Evolutionary conservation across 2,329 filamentous ascomycete species (phyloP).

Genomic region (Fonsecaea monophora): DNA sequence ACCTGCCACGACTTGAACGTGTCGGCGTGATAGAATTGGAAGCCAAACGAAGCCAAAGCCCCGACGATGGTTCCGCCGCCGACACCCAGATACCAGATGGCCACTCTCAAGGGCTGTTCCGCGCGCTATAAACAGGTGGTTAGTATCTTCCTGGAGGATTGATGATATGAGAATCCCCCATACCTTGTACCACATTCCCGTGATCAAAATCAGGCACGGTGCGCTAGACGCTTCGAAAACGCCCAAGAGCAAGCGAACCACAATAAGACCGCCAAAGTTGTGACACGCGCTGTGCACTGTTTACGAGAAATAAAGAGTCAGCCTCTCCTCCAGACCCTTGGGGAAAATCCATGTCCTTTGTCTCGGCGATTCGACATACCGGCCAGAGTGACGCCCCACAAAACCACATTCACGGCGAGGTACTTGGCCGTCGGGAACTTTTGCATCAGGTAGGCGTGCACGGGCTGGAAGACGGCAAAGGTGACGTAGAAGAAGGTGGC

Average conservation of each 20-base stretch:
- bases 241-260: constrained; percentile 64
- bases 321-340: neutral
- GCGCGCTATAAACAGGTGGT: constrained; percentile 34
- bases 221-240: constrained; percentile 67
- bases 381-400: constrained; percentile 52
- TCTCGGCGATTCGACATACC: constrained; percentile 48
- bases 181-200: constrained; percentile 61
- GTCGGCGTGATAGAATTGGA: constrained; percentile 52
- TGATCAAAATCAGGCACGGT: constrained; percentile 67
- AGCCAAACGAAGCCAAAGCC: constrained; percentile 57
- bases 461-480: constrained; percentile 64
- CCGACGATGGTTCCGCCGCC: constrained; percentile 64
- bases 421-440: constrained; percentile 67
- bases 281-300: constrained; percentile 50
- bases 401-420: constrained; percentile 63
- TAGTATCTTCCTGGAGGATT: too few relatives aligned
- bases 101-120: constrained; percentile 66
- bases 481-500: constrained; percentile 70
- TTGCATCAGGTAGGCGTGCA: constrained; percentile 63
- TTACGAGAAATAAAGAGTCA: neutral
- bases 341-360: neutral
- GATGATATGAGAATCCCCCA: neutral
- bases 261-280: constrained; percentile 62
- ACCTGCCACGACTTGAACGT: constrained; percentile 24
- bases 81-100: constrained; percentile 67